phyloP scores from a whole-genome alignment of 1,284 basidiomycete genomes.

The Filobasidium uniguttulatum region DNA sequence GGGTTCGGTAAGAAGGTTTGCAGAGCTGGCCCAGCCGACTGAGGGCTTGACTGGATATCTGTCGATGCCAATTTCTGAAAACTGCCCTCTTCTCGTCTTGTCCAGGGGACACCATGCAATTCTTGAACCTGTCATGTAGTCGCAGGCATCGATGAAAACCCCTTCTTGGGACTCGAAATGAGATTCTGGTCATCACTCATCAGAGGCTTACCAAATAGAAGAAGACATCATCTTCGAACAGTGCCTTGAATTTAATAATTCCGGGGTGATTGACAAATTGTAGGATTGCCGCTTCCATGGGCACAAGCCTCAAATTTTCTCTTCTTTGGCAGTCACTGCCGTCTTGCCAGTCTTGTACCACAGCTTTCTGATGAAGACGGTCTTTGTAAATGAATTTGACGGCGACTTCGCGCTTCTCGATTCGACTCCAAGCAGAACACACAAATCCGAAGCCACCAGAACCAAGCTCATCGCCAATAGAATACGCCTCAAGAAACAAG shows the following conservation, averaged over 20 bases:
- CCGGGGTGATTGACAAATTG: constrained; percentile 60
- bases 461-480: constrained; percentile 58
- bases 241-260: constrained; percentile 65
- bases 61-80: no score
- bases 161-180: no score
- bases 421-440: constrained; percentile 50
- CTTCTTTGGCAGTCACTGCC: constrained; percentile 22
- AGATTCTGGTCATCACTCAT: no score
- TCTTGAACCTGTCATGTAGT: constrained; percentile 58
- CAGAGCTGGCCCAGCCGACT: no score
- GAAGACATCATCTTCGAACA: constrained; percentile 68
- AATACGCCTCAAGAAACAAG: constrained; percentile 53
- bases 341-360: constrained; percentile 48
- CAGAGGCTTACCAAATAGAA: constrained; percentile 72
- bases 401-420: constrained; percentile 49
- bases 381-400: constrained; percentile 86
- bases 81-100: no score
- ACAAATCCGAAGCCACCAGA: constrained; percentile 88
- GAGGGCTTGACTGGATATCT: no score
- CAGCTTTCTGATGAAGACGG: constrained; percentile 64
- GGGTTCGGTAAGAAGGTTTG: no score
- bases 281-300: constrained; percentile 67
- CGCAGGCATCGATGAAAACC: neutral
- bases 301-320: constrained; percentile 45
- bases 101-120: constrained; percentile 78